These are phyloP conservation scores for Gardenia jasminoides DNA, from an alignment of 257 asterid genomes.

Conservation along the genomic window DNA sequence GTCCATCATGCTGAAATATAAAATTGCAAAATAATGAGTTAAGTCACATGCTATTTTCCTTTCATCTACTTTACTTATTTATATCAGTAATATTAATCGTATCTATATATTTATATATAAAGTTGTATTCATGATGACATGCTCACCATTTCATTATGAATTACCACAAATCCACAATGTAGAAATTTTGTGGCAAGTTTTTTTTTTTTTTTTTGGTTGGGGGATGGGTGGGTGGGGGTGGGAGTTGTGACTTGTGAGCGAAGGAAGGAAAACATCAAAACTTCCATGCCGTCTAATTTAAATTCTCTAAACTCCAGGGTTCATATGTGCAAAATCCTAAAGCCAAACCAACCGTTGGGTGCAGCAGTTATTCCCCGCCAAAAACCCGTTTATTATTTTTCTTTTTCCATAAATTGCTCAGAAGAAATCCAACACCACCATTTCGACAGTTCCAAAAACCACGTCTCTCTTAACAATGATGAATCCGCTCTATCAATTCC, in stretches of 20 bases:
- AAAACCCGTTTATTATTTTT: background rate
- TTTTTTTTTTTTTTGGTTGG: too few relatives aligned
- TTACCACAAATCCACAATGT: too few relatives aligned
- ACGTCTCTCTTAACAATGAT: conserved; percentile 32
- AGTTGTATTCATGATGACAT: too few relatives aligned
- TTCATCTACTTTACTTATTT: background rate
- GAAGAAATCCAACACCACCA: background rate
- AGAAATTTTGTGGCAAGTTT: too few relatives aligned
- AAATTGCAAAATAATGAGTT: too few relatives aligned
- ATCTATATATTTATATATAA: too few relatives aligned
- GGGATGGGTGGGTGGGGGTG: too few relatives aligned
- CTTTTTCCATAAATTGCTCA: background rate
- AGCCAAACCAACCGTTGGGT: background rate
- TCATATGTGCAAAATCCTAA: background rate
- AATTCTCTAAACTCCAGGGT: background rate
- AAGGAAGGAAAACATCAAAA: background rate
- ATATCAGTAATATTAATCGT: background rate
- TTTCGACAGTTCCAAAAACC: background rate
- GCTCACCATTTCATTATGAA: too few relatives aligned
- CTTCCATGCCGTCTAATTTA: background rate
- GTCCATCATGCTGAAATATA: background rate
- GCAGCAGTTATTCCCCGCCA: conserved; percentile 9
- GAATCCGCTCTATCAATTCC: conserved; percentile 31
- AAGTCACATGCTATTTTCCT: background rate
- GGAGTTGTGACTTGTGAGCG: too few relatives aligned